Evolutionary conservation across 2,329 filamentous ascomycete species (phyloP), one percentile per base, ranked within the genome.

Genomic region (Cercospora sp.): DNA sequence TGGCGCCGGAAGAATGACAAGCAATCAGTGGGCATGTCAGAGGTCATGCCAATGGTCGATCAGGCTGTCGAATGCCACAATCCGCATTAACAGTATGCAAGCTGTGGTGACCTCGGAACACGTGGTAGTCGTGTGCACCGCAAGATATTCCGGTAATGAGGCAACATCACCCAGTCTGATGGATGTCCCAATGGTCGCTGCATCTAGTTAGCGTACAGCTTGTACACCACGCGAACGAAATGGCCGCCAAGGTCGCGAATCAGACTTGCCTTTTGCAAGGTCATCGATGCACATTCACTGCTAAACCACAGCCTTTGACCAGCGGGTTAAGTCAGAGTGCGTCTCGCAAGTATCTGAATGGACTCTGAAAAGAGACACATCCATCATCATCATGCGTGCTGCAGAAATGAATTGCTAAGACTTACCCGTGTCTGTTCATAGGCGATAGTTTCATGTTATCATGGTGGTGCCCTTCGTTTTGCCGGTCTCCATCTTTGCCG

Each of bases 401-500:
- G 9, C 12, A 53, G 39, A 45, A 58, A 30, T 12, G 36, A 26
- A 23, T 42, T 4, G 62, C 13, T 28, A 18, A 13, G 30, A 64
- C 62, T 64, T 64, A 64, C 62, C 16, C 51, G 31, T 8, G 13
- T 8, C 5, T 30, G 53, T 65, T 57, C 30, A 58, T 51, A 23
- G 42, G 18, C 26, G 59, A 26, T 5, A 8, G 12, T 18, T 39
- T 79, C 73, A 80, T 39, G 72, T 76, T 53, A 85, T 71, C 10
- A 80, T 67, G 16, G 82, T 78, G 1, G 83, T 85, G 23, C 83
- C 83, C 70, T 84, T 85, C 0, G 79, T 81, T 69, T 79, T 82
- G 8, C 82, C 80, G 1, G 78, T 81, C 65, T 83, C 81, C 83
- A 85, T 85, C 73, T 82, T 81, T 7, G 80, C 80, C 12, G 80